Conservation (phyloP, 208 protist genomes). For the Trypanosoma caninum region DNA sequence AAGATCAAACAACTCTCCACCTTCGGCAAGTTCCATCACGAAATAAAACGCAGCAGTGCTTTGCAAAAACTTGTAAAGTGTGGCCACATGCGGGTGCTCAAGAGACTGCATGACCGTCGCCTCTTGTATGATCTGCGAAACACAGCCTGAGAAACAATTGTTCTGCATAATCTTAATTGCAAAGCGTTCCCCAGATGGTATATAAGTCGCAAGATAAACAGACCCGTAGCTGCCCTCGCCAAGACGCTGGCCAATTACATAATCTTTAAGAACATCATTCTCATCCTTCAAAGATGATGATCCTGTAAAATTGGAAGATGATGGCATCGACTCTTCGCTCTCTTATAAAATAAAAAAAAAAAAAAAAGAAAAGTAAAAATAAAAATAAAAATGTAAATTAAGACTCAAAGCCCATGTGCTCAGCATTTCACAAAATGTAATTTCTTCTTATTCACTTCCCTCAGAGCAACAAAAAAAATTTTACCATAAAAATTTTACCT, state of each 20-base stretch:
- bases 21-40: slow-evolving; percentile 85
- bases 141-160: slow-evolving; percentile 53
- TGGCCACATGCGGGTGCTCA: slow-evolving; percentile 88
- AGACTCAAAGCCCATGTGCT: not conserved
- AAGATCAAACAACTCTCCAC: slow-evolving; percentile 94
- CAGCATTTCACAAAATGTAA: not conserved
- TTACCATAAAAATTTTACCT: no score
- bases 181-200: slow-evolving; percentile 69
- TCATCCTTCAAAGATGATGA: slow-evolving; percentile 63
- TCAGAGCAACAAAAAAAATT: not conserved
- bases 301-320: slow-evolving; percentile 61
- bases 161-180: slow-evolving; percentile 89
- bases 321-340: slow-evolving; percentile 1
- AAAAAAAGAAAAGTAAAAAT: slow-evolving; percentile 8
- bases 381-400: not conserved
- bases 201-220: slow-evolving; percentile 82
- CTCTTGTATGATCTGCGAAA: slow-evolving; percentile 78
- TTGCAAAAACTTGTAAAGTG: slow-evolving; percentile 87
- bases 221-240: slow-evolving; percentile 87
- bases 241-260: slow-evolving; percentile 72
- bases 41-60: slow-evolving; percentile 86
- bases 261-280: slow-evolving; percentile 64
- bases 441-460: not conserved
- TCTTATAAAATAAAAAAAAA: slow-evolving; percentile 16
- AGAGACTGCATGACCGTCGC: slow-evolving; percentile 86